Base-by-base conservation (phyloP, 805 yeast genomes). In the Starmera pachycereana region DNA sequence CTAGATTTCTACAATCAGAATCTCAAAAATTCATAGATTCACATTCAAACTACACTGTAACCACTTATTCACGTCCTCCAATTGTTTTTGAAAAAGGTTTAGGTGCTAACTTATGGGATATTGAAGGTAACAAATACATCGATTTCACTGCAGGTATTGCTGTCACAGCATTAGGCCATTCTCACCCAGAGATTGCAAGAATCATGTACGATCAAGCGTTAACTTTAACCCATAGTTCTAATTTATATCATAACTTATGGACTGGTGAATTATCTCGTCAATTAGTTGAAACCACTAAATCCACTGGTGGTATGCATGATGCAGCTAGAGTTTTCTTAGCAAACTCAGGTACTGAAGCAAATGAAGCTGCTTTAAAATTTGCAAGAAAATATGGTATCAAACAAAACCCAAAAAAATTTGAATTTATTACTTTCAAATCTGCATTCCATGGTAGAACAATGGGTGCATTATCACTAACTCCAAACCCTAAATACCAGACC, bases 101-200 rank as follows among this genome's bases (percentile, higher is more conserved):
- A 50, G 96, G 95, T 14, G 75, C 88, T n/a, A 68, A 68, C 40
- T 58, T 92, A 40, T 88, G 79, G 68, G 98, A 92, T 59, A 61
- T 81, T 37, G 87, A 85, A 51, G 81, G 82, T 44, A 70, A 76
- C 32, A 72, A 81, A 56, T 92, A 81, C 54, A 70, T 92, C 38
- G 98, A 92, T 57, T 90, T 92, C 62, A 80, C 90, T 1, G 88
- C 97, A 2, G 98, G 98, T 39, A 90, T 92, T 49, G 97, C 98
- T 1, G 98, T 92, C 12, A 90, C 96, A n/a, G 81, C 85, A 1
- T 66, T 92, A 46, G 98, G 98, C 3, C 97, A 92, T 56, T 68
- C 88, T 22, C 73, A 92, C 51, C 76, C 78, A 4, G 81, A 78
- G 45, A 72, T 92, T 31, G 73, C 95, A 7, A 65, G 81, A 40